A percentile compares a stretch with the other conserved stretches of the same genome.
phyloP scores from a whole-genome alignment of 192 early-diverging fungal genomes.

The Coemansia sp. region DNA sequence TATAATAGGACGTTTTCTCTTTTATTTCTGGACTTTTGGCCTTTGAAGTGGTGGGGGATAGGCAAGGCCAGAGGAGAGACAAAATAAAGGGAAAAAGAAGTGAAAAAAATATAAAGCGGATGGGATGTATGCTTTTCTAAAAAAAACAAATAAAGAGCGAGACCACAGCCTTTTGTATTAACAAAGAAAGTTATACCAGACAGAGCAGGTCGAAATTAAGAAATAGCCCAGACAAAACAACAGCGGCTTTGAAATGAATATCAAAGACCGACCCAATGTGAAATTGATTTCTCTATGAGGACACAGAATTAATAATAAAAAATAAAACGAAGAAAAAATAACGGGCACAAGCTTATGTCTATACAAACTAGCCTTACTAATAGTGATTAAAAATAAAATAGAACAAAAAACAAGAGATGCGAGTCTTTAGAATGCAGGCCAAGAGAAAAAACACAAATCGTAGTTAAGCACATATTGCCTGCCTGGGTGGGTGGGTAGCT shows the following conservation, averaged over 20 bases:
- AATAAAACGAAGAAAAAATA: neutral
- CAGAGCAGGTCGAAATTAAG: slow-evolving; percentile 2
- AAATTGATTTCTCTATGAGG: neutral
- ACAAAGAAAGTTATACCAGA: slow-evolving; percentile 8
- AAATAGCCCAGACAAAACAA: slow-evolving; percentile 7
- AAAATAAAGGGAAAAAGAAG: neutral
- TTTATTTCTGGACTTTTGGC: slow-evolving; percentile 1
- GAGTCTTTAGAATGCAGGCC: slow-evolving; percentile 6
- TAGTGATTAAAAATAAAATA: neutral
- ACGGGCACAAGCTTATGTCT: neutral
- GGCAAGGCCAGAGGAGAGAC: neutral
- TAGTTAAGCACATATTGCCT: neutral
- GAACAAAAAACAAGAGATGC: neutral
- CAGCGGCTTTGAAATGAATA: neutral
- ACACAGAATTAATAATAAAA: neutral
- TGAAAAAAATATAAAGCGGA: neutral
- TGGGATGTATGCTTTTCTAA: neutral
- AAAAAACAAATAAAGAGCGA: slow-evolving; percentile 8
- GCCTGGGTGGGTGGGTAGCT: neutral
- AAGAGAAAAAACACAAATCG: neutral
- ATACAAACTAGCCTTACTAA: neutral
- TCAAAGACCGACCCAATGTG: neutral
- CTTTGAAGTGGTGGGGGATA: neutral
- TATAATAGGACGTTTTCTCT: neutral
- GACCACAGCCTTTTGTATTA: neutral